Conservation (phyloP, 176 grass and related monocot genomes). For the Chloris gayana region DNA sequence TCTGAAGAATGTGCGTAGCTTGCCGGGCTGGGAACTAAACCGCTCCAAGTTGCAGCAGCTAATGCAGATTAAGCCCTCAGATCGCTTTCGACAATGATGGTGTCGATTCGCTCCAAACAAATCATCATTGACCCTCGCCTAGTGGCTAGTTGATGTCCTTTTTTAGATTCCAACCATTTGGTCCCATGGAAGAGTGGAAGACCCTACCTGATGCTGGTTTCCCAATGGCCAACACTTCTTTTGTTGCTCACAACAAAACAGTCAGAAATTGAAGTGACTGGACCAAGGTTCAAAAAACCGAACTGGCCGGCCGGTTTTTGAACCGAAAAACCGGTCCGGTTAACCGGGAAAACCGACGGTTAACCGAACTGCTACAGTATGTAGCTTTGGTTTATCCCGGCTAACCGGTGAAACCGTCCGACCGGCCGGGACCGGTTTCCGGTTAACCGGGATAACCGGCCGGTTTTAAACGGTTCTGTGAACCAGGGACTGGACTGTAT, state of each 20-base stretch:
- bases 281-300: no score
- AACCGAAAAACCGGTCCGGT: no score
- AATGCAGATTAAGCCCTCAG: constrained; percentile 29
- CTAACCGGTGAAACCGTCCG: no score
- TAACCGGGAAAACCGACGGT: no score
- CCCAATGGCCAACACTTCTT: constrained; percentile 44
- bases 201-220: constrained; percentile 47
- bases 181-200: constrained; percentile 25
- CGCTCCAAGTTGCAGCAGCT: not conserved
- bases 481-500: no score
- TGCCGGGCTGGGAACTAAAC: constrained; percentile 37
- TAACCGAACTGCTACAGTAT: no score
- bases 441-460: no score
- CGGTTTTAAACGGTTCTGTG: no score
- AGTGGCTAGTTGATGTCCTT: constrained; percentile 5
- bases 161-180: constrained; percentile 28
- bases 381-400: no score
- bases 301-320: no score
- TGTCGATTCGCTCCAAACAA: constrained; percentile 44
- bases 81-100: constrained; percentile 40
- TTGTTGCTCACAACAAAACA: not conserved
- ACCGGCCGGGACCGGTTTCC: no score
- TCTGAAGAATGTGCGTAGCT: constrained; percentile 57
- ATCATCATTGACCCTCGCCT: constrained; percentile 27
- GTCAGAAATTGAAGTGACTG: no score